phyloP scores from a whole-genome alignment of 768 basidiomycete genomes.

The Clitopilus hobsonii region DNA sequence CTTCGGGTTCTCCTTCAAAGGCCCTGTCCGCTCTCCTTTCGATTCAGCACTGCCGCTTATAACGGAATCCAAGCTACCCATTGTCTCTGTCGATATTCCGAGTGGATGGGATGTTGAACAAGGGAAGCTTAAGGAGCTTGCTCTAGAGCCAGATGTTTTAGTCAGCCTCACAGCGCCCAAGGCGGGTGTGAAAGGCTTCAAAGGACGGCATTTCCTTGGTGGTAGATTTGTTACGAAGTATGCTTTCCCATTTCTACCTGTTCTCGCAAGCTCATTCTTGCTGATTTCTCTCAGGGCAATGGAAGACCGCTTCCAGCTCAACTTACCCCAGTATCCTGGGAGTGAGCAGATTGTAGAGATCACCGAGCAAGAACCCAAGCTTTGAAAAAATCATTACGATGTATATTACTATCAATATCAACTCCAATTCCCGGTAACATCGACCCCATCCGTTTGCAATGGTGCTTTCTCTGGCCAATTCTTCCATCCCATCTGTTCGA shows the following conservation, averaged over 20 bases:
- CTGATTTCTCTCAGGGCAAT: conserved; percentile 43
- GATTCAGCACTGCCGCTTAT: conserved; percentile 68
- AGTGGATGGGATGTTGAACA: conserved; percentile 94
- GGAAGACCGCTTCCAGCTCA: conserved; percentile 70
- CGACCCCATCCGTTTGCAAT: too few relatives aligned
- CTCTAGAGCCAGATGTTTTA: conserved; percentile 72
- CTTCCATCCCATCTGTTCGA: too few relatives aligned
- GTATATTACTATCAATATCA: too few relatives aligned
- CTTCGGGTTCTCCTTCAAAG: conserved; percentile 97
- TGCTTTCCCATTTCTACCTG: conserved; percentile 19
- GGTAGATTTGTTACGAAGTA: conserved; percentile 91
- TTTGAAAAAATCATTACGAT: not conserved
- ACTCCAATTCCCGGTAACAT: too few relatives aligned
- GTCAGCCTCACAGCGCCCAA: conserved; percentile 95
- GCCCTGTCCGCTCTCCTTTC: conserved; percentile 87
- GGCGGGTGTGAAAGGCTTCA: conserved; percentile 72
- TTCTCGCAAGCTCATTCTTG: not conserved
- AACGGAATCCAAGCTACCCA: conserved; percentile 61
- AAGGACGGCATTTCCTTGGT: conserved; percentile 86
- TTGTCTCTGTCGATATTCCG: conserved; percentile 94
- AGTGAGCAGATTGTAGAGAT: conserved; percentile 85
- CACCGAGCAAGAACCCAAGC: conserved; percentile 4
- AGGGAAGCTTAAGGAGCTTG: conserved; percentile 55
- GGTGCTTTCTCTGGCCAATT: too few relatives aligned
- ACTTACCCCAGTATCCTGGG: conserved; percentile 79